Evolutionary conservation across 1,284 basidiomycete genomes (phyloP).

Genomic region (Cutaneotrichosporon sp.): DNA sequence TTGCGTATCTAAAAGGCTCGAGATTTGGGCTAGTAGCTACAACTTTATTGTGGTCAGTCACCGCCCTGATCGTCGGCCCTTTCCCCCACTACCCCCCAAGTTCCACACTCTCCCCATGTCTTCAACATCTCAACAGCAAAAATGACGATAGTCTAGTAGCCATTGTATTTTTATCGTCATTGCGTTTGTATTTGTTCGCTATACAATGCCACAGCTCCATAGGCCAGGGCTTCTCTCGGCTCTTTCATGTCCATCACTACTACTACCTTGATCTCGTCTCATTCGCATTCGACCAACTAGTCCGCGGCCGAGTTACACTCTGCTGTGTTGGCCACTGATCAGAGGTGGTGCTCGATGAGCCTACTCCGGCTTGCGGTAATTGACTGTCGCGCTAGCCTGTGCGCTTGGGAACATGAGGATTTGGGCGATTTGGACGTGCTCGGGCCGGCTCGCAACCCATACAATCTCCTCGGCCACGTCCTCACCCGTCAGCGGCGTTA

Average conservation of each 20-base stretch:
- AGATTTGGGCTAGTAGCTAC: not conserved
- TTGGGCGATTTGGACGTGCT: conserved; percentile 26
- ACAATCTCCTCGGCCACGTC: conserved; percentile 98
- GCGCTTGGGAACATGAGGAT: conserved; percentile 44
- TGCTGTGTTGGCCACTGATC: no score
- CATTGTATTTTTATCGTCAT: not conserved
- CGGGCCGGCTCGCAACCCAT: conserved; percentile 54
- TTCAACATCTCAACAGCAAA: not conserved
- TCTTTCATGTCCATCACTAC: no score
- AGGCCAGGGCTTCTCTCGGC: no score
- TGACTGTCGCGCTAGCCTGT: conserved; percentile 45
- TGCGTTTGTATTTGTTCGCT: no score
- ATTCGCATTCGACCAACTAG: no score
- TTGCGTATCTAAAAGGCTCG: not conserved
- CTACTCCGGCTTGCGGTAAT: conserved; percentile 26
- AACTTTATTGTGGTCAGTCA: not conserved
- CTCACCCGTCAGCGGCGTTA: conserved; percentile 61
- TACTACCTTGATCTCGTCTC: no score
- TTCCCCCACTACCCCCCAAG: not conserved
- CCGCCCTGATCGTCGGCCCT: not conserved
- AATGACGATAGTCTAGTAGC: not conserved
- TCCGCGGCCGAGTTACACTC: no score
- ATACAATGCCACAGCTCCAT: no score
- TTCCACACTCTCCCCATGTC: not conserved
- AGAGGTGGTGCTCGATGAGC: not conserved